Conservation (phyloP, 225 moss, liverwort and hornwort species). For the Physcomitrium patens region DNA sequence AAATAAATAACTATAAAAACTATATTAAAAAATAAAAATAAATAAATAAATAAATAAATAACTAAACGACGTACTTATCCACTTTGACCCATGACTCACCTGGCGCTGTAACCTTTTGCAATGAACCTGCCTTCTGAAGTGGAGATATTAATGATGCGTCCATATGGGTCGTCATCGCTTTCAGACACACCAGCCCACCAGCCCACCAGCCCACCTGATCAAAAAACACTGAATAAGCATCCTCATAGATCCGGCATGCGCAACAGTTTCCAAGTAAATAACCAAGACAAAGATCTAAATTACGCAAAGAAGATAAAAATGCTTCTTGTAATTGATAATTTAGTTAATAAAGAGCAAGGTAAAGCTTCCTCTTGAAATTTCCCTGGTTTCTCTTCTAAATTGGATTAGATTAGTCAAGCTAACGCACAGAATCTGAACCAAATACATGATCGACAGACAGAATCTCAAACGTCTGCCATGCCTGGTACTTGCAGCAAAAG, state of each 20-base stretch:
- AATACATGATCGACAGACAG: neutral
- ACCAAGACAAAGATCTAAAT: neutral
- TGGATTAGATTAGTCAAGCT: no score
- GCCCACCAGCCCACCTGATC: conserved; percentile 96
- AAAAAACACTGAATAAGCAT: conserved; percentile 9
- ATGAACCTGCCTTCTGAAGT: conserved; percentile 76
- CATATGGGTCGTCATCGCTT: conserved; percentile 85
- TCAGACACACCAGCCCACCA: conserved; percentile 96
- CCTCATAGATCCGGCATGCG: neutral
- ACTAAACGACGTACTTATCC: neutral
- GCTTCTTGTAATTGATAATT: neutral
- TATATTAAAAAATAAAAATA: no score
- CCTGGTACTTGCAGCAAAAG: conserved; percentile 17
- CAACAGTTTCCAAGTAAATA: neutral
- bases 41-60: no score
- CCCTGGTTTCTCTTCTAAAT: no score
- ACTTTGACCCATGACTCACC: conserved; percentile 21
- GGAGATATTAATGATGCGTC: conserved; percentile 81
- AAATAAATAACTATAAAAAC: no score
- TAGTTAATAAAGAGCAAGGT: no score
- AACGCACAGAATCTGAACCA: neutral
- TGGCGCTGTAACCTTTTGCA: conserved; percentile 82
- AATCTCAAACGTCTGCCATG: neutral
- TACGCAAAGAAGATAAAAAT: neutral
- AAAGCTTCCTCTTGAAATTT: no score